Evolutionary conservation across 2,329 filamentous ascomycete genomes (phyloP), one percentile per base, ranked within the genome.

Genomic region (Nemania sp.): DNA sequence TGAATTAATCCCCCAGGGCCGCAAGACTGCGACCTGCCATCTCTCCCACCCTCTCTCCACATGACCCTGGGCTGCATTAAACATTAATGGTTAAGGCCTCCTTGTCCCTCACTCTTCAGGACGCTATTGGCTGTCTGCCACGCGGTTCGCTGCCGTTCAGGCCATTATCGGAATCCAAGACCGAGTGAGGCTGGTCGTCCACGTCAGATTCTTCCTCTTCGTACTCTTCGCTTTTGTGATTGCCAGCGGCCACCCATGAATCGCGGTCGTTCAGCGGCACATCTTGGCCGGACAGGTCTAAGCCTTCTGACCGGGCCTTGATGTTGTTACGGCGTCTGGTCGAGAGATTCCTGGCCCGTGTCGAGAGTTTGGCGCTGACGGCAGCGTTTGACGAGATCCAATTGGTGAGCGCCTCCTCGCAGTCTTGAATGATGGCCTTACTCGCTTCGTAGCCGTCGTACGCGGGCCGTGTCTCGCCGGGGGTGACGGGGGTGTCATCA

Each of bases 391-490:
- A 89, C 59, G 87, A 85, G 40, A 98, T 92, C 95, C 95, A 99
- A 82, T 97, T 97, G 75, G 92, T 97, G 63, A 99, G 87, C 1
- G 95, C 86, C 74, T 98, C 93, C 79, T 99, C 95, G 77, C 95
- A 99, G 78, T 99, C 95, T 80, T 99, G 95, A 73, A 99, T 98
- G 78, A 99, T 98, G 66, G 90, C 94, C 81, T 97, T 98, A 85
- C 91, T 96, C 64, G 93, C 93, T 77, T 99, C 95, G 75, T 99
- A 99, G 64, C 95, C 95, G 73, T 99, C 95, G 74, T 99, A 99
- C 1, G 95, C 93, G 54, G 91, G 87, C 66, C 95, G 90, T 18
- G 94, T 98, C 83, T 99, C 95, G 69, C 95, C 95, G 21, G 95
- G 95, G 5, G 95, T 99, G 57, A 99, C 95, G 1, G 95, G 95